Conservation (phyloP, 345 rosid genomes). For the Rhodamnia rubescens region DNA sequence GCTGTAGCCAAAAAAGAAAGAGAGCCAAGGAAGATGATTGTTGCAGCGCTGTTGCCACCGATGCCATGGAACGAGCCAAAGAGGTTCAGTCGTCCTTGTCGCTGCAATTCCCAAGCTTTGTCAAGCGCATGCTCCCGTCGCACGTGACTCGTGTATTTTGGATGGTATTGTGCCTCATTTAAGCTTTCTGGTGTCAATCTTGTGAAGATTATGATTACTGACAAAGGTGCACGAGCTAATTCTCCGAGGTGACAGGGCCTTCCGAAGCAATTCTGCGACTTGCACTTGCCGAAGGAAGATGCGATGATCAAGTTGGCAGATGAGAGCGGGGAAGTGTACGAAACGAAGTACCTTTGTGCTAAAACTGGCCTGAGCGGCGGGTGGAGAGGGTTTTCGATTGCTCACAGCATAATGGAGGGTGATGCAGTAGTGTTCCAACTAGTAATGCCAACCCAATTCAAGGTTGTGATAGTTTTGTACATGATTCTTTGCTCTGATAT, state of each 20-base stretch:
- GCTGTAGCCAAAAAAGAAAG: constrained; percentile 16
- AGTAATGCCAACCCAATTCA: constrained; percentile 8
- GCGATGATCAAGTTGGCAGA: constrained; percentile 3
- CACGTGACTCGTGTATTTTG: constrained; percentile 33
- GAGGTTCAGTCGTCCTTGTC: constrained; percentile 20
- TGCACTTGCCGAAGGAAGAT: constrained; percentile 14
- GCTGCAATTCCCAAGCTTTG: constrained; percentile 25
- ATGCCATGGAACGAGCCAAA: constrained; percentile 27
- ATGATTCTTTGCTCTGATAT: background rate
- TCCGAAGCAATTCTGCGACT: background rate
- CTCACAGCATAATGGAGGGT: constrained; percentile 1
- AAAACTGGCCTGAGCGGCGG: constrained; percentile 14
- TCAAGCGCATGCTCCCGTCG: constrained; percentile 27
- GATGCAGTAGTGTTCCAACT: constrained; percentile 16
- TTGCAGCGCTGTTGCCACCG: background rate
- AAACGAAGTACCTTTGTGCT: constrained; percentile 2
- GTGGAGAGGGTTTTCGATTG: constrained; percentile 11
- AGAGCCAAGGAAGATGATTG: constrained; percentile 15
- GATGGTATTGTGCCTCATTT: constrained; percentile 15
- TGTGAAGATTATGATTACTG: background rate
- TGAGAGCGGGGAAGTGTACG: background rate
- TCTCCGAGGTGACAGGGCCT: background rate
- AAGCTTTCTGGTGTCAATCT: background rate
- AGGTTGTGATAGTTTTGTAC: constrained; percentile 1
- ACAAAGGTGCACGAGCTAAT: background rate